Evolutionary conservation across 192 early-diverging fungal species (phyloP).

Genomic region (Coemansia sp.): DNA sequence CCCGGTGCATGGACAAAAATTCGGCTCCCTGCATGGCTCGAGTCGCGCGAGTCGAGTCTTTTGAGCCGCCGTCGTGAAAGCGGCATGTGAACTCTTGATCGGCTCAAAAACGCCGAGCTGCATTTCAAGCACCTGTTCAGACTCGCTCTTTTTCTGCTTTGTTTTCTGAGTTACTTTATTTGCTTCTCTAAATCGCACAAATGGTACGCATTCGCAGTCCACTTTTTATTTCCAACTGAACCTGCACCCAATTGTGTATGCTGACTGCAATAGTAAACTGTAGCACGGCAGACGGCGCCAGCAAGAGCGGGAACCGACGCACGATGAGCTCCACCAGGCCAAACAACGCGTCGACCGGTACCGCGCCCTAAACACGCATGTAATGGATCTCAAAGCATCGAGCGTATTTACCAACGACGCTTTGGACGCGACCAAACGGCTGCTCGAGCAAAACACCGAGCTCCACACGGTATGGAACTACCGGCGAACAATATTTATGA

Average conservation of each 20-base stretch:
- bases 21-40: too few relatives aligned
- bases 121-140: too few relatives aligned
- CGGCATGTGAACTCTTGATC: too few relatives aligned
- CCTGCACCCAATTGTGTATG: too few relatives aligned
- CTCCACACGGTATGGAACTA: conserved; percentile 95
- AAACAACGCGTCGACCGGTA: conserved; percentile 38
- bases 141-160: too few relatives aligned
- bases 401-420: conserved; percentile 48
- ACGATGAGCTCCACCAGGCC: conserved; percentile 32
- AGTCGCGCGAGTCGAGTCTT: too few relatives aligned
- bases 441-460: conserved; percentile 85
- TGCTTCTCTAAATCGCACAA: background rate
- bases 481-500: conserved; percentile 68
- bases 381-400: conserved; percentile 22
- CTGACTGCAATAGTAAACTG: background rate
- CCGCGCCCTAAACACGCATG: conserved; percentile 33
- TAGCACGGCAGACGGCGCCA: conserved; percentile 49
- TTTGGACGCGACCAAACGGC: conserved; percentile 63
- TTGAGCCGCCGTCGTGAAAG: too few relatives aligned
- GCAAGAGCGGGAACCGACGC: conserved; percentile 23
- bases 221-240: too few relatives aligned
- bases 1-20: too few relatives aligned
- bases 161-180: background rate
- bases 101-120: too few relatives aligned
- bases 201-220: background rate